Conservation (phyloP, 1,139 yeast species). For the Hansenula lynferdii region DNA sequence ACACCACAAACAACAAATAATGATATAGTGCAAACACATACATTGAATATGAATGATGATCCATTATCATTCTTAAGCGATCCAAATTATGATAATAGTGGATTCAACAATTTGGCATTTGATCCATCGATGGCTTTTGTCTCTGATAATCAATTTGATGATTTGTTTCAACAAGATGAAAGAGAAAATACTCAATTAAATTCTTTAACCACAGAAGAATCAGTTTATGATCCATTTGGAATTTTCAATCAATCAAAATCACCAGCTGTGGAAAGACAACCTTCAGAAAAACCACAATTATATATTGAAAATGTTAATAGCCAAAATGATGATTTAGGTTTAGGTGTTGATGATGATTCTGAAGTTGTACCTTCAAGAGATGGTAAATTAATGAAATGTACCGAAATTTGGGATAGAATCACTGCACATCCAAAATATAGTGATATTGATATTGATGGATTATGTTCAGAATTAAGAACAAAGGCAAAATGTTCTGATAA, state of each 20-base stretch:
- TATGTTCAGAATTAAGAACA: slow-evolving; percentile 79
- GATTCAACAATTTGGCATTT: slow-evolving; percentile 32
- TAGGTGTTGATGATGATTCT: slow-evolving; percentile 14
- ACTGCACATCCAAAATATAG: slow-evolving; percentile 92
- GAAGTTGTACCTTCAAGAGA: slow-evolving; percentile 53
- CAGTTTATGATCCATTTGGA: slow-evolving; percentile 61
- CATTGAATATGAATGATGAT: slow-evolving; percentile 6
- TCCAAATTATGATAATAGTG: slow-evolving; percentile 36
- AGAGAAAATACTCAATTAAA: slow-evolving; percentile 4
- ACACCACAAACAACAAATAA: slow-evolving; percentile 1
- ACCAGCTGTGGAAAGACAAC: slow-evolving; percentile 8
- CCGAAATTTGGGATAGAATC: slow-evolving; percentile 95
- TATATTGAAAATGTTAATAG: no score
- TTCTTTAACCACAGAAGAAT: slow-evolving; percentile 47
- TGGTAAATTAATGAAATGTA: slow-evolving; percentile 57
- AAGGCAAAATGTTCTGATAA: slow-evolving; percentile 95
- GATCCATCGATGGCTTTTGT: slow-evolving; percentile 46
- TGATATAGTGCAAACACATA: neutral
- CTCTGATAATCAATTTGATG: slow-evolving; percentile 7
- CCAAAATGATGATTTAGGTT: no score
- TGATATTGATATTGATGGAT: slow-evolving; percentile 88
- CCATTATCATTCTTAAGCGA: slow-evolving; percentile 42
- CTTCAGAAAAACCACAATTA: no score
- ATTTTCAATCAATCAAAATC: slow-evolving; percentile 16
- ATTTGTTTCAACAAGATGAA: slow-evolving; percentile 2